phyloP scores from a whole-genome alignment of 2,329 filamentous ascomycete genomes.

The Cladorrhinum sp. region DNA sequence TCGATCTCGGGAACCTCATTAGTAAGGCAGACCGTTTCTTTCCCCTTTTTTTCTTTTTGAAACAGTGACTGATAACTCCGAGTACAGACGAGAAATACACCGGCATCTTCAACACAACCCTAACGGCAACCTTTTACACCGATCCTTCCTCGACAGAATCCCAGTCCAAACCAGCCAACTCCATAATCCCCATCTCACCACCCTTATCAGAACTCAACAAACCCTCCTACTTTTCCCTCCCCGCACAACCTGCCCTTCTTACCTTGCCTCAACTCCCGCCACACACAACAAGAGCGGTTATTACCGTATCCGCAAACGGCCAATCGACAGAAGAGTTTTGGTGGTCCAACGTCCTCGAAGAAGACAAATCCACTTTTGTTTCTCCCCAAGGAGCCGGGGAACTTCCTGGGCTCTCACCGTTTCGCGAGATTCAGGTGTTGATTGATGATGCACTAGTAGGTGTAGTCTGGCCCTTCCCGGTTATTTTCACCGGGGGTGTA shows the following conservation, averaged over 20 bases:
- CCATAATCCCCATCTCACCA: slow-evolving; percentile 66
- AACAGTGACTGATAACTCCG: too few species aligned
- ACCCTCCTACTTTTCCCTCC: slow-evolving; percentile 66
- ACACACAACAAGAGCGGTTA: slow-evolving; percentile 65
- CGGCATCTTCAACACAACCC: slow-evolving; percentile 67
- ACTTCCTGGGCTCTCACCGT: slow-evolving; percentile 67
- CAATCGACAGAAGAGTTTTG: slow-evolving; percentile 79
- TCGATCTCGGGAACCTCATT: slow-evolving; percentile 74
- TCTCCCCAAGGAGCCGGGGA: slow-evolving; percentile 57
- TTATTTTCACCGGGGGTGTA: slow-evolving; percentile 79
- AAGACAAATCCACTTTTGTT: slow-evolving; percentile 45
- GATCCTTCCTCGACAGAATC: background rate
- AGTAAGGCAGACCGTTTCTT: slow-evolving; percentile 15
- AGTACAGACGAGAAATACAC: slow-evolving; percentile 69
- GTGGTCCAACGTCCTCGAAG: slow-evolving; percentile 73
- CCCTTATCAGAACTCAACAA: slow-evolving; percentile 46
- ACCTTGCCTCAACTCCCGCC: slow-evolving; percentile 56
- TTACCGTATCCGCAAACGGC: slow-evolving; percentile 74
- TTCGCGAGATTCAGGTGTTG: slow-evolving; percentile 72
- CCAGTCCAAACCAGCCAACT: slow-evolving; percentile 49
- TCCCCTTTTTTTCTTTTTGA: too few species aligned
- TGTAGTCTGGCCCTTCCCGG: slow-evolving; percentile 76
- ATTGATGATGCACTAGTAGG: slow-evolving; percentile 73
- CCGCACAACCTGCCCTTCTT: slow-evolving; percentile 58
- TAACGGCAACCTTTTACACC: slow-evolving; percentile 70